Base-by-base conservation (phyloP, 352 stramenopile genomes). In the Phytopythium mirpurense region DNA sequence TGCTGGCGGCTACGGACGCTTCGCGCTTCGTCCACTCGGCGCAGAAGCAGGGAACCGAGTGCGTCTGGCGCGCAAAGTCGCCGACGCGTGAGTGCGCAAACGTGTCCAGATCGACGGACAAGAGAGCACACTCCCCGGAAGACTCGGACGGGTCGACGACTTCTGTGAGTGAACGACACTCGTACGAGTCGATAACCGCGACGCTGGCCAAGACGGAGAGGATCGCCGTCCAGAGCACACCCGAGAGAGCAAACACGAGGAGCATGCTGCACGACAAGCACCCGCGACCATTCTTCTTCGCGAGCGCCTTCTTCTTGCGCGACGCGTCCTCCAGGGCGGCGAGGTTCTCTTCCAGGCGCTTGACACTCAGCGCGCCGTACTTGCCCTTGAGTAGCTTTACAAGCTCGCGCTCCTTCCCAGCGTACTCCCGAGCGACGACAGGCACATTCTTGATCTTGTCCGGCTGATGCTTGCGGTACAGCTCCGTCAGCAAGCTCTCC, bases 381-480 rank as follows among this genome's bases (percentile, higher is more conserved):
- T 88, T 90, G 3, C 57, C 60, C 57, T 81, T 85, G 31, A 93
- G 53, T 27, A 85, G 58, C 0, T 54, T 44, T 32, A 90, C 59
- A 27, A 93, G 62, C 34, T 87, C 75, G 10, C 74, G 73, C 45
- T 93, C 83, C 42, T 82, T 86, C 15, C 83, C 83, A 0, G 65
- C 56, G 27, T 80, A 93, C 48, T 86, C 43, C 10, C 71, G 72
- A 12, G 76, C 78, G 18, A 93, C 67, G 10, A 68, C 56, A 12
- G 59, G 27, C 0, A 83, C 77, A n/a, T 85, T 88, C 56, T 78
- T 77, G 14, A 90, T 44, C 40, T 86, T 81, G 49, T 90, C 78
- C 2, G 79, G 83, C 50, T 93, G 79, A 42, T 93, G 83, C 27
- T 82, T 85, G 34, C 68, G 71, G 65, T 90, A 93, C 38, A 93